These are phyloP conservation scores for Penicillium steckii DNA, from an alignment of 495 filamentous ascomycete genomes.

Conservation along the genomic window DNA sequence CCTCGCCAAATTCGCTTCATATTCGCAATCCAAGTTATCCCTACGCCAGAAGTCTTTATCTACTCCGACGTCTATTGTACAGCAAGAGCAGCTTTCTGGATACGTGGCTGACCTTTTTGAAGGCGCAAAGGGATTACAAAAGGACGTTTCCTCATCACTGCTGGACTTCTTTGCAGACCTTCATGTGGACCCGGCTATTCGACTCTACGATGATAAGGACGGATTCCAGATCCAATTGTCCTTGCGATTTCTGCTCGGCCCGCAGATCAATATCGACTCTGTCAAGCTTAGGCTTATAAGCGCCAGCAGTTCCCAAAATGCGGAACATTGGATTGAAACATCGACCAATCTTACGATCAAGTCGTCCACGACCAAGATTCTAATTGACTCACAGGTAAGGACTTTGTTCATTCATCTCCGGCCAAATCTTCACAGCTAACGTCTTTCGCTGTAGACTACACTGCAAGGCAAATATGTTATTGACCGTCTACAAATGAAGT, in stretches of 20 bases:
- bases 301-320: constrained; percentile 30
- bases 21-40: constrained; percentile 34
- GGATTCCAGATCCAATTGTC: constrained; percentile 72
- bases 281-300: constrained; percentile 63
- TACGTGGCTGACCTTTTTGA: constrained; percentile 66
- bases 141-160: constrained; percentile 66
- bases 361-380: constrained; percentile 36
- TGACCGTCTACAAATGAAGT: constrained; percentile 66
- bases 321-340: constrained; percentile 44
- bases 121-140: constrained; percentile 59
- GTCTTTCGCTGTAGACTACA: constrained; percentile 42
- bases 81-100: constrained; percentile 57
- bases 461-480: constrained; percentile 75
- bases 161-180: constrained; percentile 71
- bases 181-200: constrained; percentile 64
- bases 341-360: constrained; percentile 33
- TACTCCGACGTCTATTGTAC: constrained; percentile 34
- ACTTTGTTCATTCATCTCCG: background rate
- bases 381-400: constrained; percentile 42
- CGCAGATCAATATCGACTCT: constrained; percentile 64
- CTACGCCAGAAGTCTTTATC: constrained; percentile 33
- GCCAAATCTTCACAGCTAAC: constrained; percentile 21
- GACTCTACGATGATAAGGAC: constrained; percentile 70
- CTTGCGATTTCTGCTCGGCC: constrained; percentile 70
- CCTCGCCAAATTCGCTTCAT: constrained; percentile 64